These are phyloP conservation scores for Exophiala bonariae DNA, from an alignment of 2,329 filamentous ascomycete genomes.

Conservation along the genomic window DNA sequence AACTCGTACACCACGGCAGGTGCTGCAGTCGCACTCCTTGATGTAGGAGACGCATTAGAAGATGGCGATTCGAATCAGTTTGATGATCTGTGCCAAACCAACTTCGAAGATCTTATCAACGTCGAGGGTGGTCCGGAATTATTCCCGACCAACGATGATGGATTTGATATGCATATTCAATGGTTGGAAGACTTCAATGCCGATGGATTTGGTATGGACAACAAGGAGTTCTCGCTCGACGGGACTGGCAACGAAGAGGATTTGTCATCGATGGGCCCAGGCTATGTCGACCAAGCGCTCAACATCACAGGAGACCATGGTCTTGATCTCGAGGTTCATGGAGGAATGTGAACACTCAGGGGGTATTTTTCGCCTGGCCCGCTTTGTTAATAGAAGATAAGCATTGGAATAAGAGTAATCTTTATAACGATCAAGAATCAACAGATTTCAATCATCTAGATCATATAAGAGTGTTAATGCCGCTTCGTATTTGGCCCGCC, in stretches of 20 bases:
- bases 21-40: constrained; percentile 13
- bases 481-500: too few species aligned
- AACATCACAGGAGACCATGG: constrained; percentile 12
- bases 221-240: constrained; percentile 8
- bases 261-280: constrained; percentile 1
- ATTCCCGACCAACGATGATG: constrained; percentile 16
- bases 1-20: constrained; percentile 18
- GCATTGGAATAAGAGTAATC: too few species aligned
- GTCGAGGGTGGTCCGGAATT: constrained; percentile 38
- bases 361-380: too few species aligned
- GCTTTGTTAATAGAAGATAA: too few species aligned
- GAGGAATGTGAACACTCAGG: neutral
- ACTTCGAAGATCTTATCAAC: constrained; percentile 48
- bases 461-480: too few species aligned
- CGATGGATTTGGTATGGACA: constrained; percentile 8
- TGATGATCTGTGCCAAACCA: constrained; percentile 37
- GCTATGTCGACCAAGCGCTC: constrained; percentile 17
- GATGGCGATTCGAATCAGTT: constrained; percentile 4
- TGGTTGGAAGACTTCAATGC: constrained; percentile 25
- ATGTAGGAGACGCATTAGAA: constrained; percentile 6
- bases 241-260: neutral
- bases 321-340: constrained; percentile 5
- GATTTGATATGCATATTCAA: constrained; percentile 22
- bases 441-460: too few species aligned
- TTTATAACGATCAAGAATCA: too few species aligned